phyloP scores from a whole-genome alignment of 768 basidiomycete species.

The Podaxis sp. region DNA sequence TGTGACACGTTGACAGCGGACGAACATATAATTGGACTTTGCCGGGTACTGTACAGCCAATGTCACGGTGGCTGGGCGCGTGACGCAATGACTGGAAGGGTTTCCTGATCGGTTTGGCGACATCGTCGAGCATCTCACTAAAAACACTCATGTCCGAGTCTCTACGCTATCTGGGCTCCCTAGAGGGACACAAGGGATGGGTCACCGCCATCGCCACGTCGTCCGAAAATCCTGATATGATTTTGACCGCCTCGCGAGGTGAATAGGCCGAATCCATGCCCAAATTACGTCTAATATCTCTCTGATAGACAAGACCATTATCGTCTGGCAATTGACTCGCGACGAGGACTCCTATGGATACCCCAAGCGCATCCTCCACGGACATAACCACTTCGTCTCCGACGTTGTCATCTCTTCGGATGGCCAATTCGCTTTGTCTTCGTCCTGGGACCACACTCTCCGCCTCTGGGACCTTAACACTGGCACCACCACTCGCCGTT shows the following conservation, averaged over 20 bases:
- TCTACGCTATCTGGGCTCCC: constrained; percentile 87
- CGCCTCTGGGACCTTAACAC: constrained; percentile 99
- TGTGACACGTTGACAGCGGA: not conserved
- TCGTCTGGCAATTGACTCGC: constrained; percentile 98
- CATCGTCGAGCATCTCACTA: constrained; percentile 29
- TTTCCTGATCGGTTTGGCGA: constrained; percentile 29
- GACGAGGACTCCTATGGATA: constrained; percentile 90
- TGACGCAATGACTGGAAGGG: constrained; percentile 32
- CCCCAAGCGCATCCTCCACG: constrained; percentile 96
- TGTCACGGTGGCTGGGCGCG: constrained; percentile 63
- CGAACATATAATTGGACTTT: constrained; percentile 16
- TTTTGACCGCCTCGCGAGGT: constrained; percentile 98
- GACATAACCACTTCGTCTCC: constrained; percentile 99
- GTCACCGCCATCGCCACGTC: constrained; percentile 98
- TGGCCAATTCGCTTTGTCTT: constrained; percentile 98
- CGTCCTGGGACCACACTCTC: constrained; percentile 99
- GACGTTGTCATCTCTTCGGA: constrained; percentile 99
- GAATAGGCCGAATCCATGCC: constrained; percentile 26
- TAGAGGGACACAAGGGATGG: constrained; percentile 95
- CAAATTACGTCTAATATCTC: constrained; percentile 26
- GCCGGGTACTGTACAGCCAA: constrained; percentile 57
- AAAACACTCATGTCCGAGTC: constrained; percentile 70
- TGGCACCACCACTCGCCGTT: constrained; percentile 92
- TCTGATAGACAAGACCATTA: constrained; percentile 94
- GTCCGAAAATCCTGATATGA: constrained; percentile 99